phyloP scores from a whole-genome alignment of 179 eudicot species.

The Carnegiea gigantea region DNA sequence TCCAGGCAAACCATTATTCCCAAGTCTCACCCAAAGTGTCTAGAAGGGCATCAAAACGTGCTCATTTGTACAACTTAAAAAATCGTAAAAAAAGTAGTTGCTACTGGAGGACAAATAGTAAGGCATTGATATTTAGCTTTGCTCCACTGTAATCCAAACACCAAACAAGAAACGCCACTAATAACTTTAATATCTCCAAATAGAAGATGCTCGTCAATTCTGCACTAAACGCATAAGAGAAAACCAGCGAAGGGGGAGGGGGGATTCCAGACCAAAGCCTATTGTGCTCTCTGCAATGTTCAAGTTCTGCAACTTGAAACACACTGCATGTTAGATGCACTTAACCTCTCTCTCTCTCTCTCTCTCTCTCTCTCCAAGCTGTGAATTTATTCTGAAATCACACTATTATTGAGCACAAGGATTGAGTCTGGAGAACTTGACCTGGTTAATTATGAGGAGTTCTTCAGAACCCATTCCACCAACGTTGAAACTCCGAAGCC shows the following conservation, averaged over 20 bases:
- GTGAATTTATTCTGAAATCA: neutral
- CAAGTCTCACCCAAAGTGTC: no score
- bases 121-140: no score
- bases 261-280: neutral
- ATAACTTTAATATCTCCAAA: neutral
- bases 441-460: slow-evolving; percentile 47
- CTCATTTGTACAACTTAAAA: no score
- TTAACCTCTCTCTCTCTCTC: neutral
- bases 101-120: no score
- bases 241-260: neutral
- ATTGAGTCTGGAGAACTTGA: neutral
- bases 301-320: neutral
- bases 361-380: neutral
- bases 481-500: slow-evolving; percentile 84
- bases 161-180: neutral
- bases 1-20: no score
- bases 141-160: neutral
- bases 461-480: slow-evolving; percentile 89
- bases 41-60: no score
- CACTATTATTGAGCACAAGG: neutral
- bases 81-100: no score
- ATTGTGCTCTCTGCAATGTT: neutral
- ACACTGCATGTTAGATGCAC: neutral
- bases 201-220: neutral
- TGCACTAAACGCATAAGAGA: neutral